phyloP scores from a whole-genome alignment of 208 protist genomes.

The Leishmania guyanensis region DNA sequence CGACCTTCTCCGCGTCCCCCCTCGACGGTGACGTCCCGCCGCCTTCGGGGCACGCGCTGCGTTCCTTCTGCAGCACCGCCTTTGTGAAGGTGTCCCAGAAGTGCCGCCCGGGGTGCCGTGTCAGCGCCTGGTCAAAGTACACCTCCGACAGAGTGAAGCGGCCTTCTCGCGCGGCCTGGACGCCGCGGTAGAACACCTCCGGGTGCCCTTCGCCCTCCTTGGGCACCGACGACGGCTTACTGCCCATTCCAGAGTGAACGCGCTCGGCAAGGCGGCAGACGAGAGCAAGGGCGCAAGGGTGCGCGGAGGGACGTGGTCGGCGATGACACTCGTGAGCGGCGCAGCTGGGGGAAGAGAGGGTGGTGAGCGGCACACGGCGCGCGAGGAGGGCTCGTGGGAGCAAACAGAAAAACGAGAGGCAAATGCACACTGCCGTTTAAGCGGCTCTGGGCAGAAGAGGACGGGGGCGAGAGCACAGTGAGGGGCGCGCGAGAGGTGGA shows the following conservation, averaged over 20 bases:
- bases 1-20: neutral
- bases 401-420: neutral
- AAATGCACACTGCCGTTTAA: neutral
- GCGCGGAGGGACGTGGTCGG: neutral
- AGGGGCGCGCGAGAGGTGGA: neutral
- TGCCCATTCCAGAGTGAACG: neutral
- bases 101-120: neutral
- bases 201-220: conserved; percentile 1
- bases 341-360: neutral
- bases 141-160: conserved; percentile 8
- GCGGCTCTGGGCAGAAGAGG: neutral
- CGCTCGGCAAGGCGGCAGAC: neutral
- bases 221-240: neutral
- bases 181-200: conserved; percentile 11
- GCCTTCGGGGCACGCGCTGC: neutral
- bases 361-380: neutral
- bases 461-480: neutral
- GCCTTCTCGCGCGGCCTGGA: conserved; percentile 1
- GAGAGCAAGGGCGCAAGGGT: neutral
- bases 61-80: neutral
- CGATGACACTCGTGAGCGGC: neutral
- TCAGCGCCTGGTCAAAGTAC: conserved; percentile 12
- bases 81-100: neutral
- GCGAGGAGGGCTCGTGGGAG: neutral
- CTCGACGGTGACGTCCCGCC: neutral